Evolutionary conservation across 148 eudicot genomes (phyloP).

Genomic region (Cornus florida): DNA sequence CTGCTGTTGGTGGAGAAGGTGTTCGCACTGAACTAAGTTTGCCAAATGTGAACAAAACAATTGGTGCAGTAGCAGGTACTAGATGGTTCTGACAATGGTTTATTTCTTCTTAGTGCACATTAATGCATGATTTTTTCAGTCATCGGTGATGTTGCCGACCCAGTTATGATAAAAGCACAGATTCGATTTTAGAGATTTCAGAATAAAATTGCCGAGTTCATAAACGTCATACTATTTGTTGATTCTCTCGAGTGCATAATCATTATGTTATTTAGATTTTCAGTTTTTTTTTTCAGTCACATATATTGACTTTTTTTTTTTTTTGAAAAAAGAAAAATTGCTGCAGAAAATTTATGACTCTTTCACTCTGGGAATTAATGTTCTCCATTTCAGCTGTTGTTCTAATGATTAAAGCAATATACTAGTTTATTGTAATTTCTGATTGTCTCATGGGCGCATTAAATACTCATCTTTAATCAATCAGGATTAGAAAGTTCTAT

Average conservation of each 20-base stretch:
- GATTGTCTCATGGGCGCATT: neutral
- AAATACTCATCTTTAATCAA: neutral
- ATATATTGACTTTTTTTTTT: neutral
- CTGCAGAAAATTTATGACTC: neutral
- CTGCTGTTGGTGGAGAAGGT: slow-evolving; percentile 98
- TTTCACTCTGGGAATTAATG: neutral
- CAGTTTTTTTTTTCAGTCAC: neutral
- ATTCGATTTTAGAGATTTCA: neutral
- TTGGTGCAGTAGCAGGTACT: slow-evolving; percentile 87
- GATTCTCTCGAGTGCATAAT: neutral
- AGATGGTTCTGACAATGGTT: neutral
- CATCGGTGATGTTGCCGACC: neutral
- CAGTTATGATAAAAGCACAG: neutral
- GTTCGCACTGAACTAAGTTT: slow-evolving; percentile 94
- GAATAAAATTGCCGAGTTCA: neutral
- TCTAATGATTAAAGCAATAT: neutral
- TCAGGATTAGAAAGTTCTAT: neutral
- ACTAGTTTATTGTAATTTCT: neutral
- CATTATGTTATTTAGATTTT: neutral
- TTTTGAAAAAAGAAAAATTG: neutral
- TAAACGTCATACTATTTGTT: neutral
- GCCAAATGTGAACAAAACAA: slow-evolving; percentile 85
- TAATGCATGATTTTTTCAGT: slow-evolving; percentile 3
- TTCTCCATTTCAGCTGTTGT: neutral
- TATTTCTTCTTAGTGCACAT: neutral